Evolutionary conservation across 2,329 filamentous ascomycete species (phyloP).

Genomic region (Didymella glomerata): DNA sequence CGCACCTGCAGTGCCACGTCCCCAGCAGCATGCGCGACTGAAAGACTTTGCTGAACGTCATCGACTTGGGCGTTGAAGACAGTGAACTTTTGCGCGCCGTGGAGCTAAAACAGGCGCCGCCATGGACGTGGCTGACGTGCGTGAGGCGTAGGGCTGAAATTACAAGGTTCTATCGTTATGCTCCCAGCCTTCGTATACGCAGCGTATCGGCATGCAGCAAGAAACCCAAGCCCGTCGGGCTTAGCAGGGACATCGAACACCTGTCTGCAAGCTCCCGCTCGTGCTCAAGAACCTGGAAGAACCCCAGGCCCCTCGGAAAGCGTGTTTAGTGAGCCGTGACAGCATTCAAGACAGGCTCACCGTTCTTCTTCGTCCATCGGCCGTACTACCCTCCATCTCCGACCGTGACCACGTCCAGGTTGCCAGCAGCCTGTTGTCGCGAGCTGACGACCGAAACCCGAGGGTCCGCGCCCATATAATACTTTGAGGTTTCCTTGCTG

Average conservation of each 20-base stretch:
- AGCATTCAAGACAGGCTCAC: constrained; percentile 16
- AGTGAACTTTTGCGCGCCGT: not conserved
- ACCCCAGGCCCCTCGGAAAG: not conserved
- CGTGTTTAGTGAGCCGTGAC: constrained; percentile 12
- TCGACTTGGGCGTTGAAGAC: not conserved
- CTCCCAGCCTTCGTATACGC: constrained; percentile 21
- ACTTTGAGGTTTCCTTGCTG: constrained; percentile 10
- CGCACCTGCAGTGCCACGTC: not conserved
- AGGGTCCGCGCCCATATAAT: constrained; percentile 11
- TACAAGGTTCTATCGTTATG: constrained; percentile 5
- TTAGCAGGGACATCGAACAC: constrained; percentile 12
- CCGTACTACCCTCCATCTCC: constrained; percentile 17
- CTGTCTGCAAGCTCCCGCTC: constrained; percentile 10
- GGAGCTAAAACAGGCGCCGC: not conserved
- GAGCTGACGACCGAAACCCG: constrained; percentile 18
- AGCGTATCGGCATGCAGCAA: constrained; percentile 19
- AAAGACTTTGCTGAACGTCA: not conserved
- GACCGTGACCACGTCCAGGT: constrained; percentile 11
- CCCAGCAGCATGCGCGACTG: not conserved
- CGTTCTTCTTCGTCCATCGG: constrained; percentile 21
- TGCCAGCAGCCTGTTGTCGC: constrained; percentile 17
- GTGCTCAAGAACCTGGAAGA: constrained; percentile 5
- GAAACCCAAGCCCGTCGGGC: constrained; percentile 9
- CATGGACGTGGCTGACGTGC: constrained; percentile 19
- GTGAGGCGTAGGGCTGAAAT: constrained; percentile 19